Conservation (phyloP, 768 basidiomycete genomes). For the Suillus paluster region DNA sequence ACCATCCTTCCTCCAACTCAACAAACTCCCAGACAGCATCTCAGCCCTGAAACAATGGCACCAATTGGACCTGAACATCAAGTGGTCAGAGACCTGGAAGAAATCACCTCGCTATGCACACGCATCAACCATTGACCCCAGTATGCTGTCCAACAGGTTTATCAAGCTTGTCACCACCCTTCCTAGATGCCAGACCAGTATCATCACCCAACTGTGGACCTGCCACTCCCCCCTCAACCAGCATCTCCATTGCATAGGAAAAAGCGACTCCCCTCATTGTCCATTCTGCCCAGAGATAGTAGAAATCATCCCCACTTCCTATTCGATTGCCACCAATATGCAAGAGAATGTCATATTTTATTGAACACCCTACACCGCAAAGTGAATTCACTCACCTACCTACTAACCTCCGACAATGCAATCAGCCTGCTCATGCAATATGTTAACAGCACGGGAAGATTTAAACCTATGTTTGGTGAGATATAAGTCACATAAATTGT, state of each 20-base stretch:
- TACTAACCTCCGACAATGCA: too few species aligned
- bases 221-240: slow-evolving; percentile 34
- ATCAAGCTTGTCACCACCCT: slow-evolving; percentile 12
- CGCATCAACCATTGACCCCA: too few species aligned
- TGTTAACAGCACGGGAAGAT: slow-evolving; percentile 9
- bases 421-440: slow-evolving; percentile 3
- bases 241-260: slow-evolving; percentile 34
- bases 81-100: neutral
- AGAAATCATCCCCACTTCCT: slow-evolving; percentile 39
- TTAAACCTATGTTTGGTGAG: slow-evolving; percentile 3
- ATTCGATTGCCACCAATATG: slow-evolving; percentile 30
- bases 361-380: neutral
- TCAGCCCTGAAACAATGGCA: too few species aligned
- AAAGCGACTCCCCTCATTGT: slow-evolving; percentile 30
- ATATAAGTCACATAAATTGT: too few species aligned
- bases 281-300: slow-evolving; percentile 20
- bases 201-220: too few species aligned
- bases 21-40: neutral
- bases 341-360: neutral
- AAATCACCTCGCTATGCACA: neutral
- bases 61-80: too few species aligned
- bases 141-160: neutral
- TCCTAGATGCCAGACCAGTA: slow-evolving; percentile 18
- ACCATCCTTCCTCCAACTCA: neutral
- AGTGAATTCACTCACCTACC: slow-evolving; percentile 9